Conservation (phyloP, 768 basidiomycete genomes). For the Russula virescens region DNA sequence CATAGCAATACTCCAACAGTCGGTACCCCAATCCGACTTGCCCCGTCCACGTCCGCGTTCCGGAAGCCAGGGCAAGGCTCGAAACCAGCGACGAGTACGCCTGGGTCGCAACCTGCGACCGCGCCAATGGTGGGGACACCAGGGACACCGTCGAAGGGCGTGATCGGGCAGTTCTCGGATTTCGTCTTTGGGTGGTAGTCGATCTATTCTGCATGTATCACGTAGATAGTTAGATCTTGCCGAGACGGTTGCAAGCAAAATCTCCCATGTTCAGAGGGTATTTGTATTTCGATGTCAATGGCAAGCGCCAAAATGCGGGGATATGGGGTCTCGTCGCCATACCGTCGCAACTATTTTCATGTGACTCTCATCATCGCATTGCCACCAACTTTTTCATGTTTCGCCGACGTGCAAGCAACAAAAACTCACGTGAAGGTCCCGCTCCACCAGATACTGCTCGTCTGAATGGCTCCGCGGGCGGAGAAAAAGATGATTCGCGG, state of each 20-base stretch:
- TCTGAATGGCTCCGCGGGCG: neutral
- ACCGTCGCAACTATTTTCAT: too few relatives aligned
- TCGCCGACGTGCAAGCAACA: conserved; percentile 14
- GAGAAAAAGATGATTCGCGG: neutral
- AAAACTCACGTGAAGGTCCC: neutral
- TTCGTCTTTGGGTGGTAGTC: conserved; percentile 43
- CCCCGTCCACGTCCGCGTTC: conserved; percentile 69
- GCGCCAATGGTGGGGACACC: conserved; percentile 22
- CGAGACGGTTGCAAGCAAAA: neutral
- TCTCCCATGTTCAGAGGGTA: neutral
- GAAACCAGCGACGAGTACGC: conserved; percentile 11
- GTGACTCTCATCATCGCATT: neutral
- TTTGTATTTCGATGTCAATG: too few relatives aligned
- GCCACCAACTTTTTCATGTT: conserved; percentile 7
- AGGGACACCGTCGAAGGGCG: conserved; percentile 45
- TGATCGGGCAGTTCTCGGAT: conserved; percentile 73
- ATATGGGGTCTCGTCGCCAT: too few relatives aligned
- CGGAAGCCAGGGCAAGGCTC: conserved; percentile 39
- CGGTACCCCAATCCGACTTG: conserved; percentile 67
- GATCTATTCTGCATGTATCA: neutral
- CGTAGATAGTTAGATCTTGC: neutral
- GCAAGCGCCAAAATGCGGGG: neutral
- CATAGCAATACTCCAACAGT: conserved; percentile 38
- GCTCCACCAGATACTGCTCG: neutral
- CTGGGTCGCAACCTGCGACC: conserved; percentile 23